A percentile compares a stretch with the other conserved stretches of the same genome.
Evolutionary conservation across 2,329 filamentous ascomycete genomes (phyloP).

Genomic region (Alternaria sp.): DNA sequence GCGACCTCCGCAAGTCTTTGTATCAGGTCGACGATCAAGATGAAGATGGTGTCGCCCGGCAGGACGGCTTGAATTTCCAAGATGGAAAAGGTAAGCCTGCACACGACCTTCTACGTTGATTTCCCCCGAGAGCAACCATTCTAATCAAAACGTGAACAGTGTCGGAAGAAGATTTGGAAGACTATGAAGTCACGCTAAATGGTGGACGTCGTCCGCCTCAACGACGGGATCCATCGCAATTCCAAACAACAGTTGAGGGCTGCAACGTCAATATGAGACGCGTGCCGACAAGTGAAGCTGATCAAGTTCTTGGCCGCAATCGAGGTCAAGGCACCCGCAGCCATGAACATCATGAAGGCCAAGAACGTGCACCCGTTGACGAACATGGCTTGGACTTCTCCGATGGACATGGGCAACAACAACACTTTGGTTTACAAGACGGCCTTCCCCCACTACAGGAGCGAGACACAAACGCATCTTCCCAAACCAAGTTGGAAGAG

Average conservation of each 20-base stretch:
- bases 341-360: constrained; percentile 18
- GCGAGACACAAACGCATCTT: constrained; percentile 35
- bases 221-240: constrained; percentile 10
- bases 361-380: constrained; percentile 33
- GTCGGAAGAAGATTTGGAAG: constrained; percentile 24
- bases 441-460: constrained; percentile 52
- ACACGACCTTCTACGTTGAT: not conserved
- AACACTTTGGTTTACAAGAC: constrained; percentile 56
- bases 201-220: not conserved
- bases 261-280: constrained; percentile 28
- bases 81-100: constrained; percentile 26
- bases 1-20: constrained; percentile 54
- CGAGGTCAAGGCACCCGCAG: not conserved
- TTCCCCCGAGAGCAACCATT: not conserved
- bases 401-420: constrained; percentile 17
- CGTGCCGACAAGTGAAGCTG: constrained; percentile 22
- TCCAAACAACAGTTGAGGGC: constrained; percentile 24
- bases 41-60: constrained; percentile 27
- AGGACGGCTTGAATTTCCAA: constrained; percentile 28
- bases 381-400: constrained; percentile 34
- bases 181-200: constrained; percentile 21
- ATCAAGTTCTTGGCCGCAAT: constrained; percentile 13
- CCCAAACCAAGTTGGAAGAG: constrained; percentile 48
- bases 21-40: constrained; percentile 28
- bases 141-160: constrained; percentile 17